Evolutionary conservation across 2,329 filamentous ascomycete genomes (phyloP).

Genomic region (Zarea fungicola): DNA sequence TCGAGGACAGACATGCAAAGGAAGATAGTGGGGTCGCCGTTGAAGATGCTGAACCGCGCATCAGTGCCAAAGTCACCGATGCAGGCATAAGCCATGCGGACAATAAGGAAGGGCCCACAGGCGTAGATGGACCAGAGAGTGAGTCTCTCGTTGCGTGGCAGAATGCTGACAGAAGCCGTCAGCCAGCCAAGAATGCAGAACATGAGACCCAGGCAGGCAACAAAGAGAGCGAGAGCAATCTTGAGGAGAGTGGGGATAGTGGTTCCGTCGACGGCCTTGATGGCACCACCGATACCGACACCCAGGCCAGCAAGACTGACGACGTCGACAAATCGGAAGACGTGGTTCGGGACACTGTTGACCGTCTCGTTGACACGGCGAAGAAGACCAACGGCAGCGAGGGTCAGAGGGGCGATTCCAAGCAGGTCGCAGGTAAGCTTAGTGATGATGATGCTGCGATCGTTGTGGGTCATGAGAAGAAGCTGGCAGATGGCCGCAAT

Average conservation of each 20-base stretch:
- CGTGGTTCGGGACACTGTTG: neutral
- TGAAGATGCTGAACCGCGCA: conserved; percentile 13
- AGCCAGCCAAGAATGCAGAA: conserved; percentile 11
- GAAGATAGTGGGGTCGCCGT: conserved; percentile 15
- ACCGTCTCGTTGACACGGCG: conserved; percentile 11
- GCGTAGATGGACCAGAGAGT: conserved; percentile 13
- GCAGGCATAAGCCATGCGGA: conserved; percentile 15
- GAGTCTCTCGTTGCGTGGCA: conserved; percentile 10
- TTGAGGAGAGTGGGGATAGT: conserved; percentile 11
- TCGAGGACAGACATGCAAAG: conserved; percentile 16
- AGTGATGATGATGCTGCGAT: conserved; percentile 8
- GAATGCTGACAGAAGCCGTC: neutral
- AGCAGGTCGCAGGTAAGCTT: conserved; percentile 16
- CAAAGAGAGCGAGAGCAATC: conserved; percentile 13
- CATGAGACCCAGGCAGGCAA: conserved; percentile 15
- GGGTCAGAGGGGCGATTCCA: conserved; percentile 15
- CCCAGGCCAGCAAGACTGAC: conserved; percentile 13
- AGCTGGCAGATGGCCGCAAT: conserved; percentile 15
- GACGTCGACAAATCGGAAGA: conserved; percentile 9
- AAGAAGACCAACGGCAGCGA: conserved; percentile 14
- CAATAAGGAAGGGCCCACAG: conserved; percentile 14
- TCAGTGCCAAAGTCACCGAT: conserved; percentile 15
- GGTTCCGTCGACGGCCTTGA: conserved; percentile 10
- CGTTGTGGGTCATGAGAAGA: conserved; percentile 9
- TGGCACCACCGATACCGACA: conserved; percentile 14